Conservation (phyloP, 129 eudicot genomes). For the Chrysanthemum seticuspe region DNA sequence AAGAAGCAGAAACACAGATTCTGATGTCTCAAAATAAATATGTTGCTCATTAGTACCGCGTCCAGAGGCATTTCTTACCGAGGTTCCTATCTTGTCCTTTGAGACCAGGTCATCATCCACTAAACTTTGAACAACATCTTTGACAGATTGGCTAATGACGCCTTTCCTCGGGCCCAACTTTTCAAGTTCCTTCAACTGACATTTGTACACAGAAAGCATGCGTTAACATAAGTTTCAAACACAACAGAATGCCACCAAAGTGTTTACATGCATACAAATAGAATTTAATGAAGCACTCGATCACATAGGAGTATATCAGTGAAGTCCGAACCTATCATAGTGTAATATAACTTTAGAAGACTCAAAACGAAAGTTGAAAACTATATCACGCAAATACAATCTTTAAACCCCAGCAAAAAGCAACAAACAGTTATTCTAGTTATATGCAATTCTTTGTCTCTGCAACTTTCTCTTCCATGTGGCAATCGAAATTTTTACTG, state of each 20-base stretch:
- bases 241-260: not conserved
- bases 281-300: too few species aligned
- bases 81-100: slow-evolving; percentile 93
- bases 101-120: slow-evolving; percentile 94
- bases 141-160: slow-evolving; percentile 87
- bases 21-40: too few species aligned
- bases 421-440: too few species aligned
- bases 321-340: slow-evolving; percentile 5
- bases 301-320: not conserved
- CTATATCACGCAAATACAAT: not conserved
- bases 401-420: too few species aligned
- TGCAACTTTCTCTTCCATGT: too few species aligned
- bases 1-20: too few species aligned
- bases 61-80: slow-evolving; percentile 44
- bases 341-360: not conserved
- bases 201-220: slow-evolving; percentile 17
- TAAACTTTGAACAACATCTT: slow-evolving; percentile 84
- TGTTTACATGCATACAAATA: not conserved
- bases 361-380: not conserved
- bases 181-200: slow-evolving; percentile 97
- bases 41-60: too few species aligned
- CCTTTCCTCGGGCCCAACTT: slow-evolving; percentile 95
- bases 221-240: slow-evolving; percentile 6
- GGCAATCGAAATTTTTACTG: too few species aligned
- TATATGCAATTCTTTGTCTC: too few species aligned